These are phyloP conservation scores for Phialocephala subalpina DNA, from an alignment of 2,329 filamentous ascomycete genomes.

Conservation along the genomic window DNA sequence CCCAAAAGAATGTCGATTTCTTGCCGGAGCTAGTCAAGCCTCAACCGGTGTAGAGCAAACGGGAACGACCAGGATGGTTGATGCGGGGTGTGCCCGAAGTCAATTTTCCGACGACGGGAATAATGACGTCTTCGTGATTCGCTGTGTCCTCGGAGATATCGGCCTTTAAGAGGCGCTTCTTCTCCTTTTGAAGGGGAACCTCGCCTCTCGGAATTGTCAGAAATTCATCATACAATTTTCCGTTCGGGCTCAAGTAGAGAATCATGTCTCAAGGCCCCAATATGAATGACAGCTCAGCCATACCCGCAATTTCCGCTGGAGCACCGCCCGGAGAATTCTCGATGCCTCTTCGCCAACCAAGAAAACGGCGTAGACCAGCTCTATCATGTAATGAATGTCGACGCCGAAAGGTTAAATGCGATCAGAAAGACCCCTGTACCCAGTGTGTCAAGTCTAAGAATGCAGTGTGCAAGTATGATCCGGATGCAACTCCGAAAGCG, in stretches of 20 bases:
- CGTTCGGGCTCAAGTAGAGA: background rate
- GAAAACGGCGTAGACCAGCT: slow-evolving; percentile 44
- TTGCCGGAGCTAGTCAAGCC: background rate
- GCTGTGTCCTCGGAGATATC: slow-evolving; percentile 1
- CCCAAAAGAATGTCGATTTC: background rate
- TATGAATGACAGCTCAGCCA: background rate
- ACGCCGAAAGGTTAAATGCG: slow-evolving; percentile 56
- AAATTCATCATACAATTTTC: background rate
- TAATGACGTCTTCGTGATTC: background rate
- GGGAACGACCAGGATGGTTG: slow-evolving; percentile 7
- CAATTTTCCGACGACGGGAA: background rate
- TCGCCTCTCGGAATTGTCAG: background rate
- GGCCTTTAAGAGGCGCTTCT: background rate
- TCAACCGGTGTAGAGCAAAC: background rate
- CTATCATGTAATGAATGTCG: slow-evolving; percentile 54
- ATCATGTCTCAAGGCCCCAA: background rate
- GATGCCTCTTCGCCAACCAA: slow-evolving; percentile 15
- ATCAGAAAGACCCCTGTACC: slow-evolving; percentile 50
- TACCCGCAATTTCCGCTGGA: background rate
- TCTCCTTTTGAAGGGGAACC: background rate
- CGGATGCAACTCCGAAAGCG: slow-evolving; percentile 14
- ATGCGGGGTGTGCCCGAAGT: background rate
- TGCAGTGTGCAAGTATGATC: slow-evolving; percentile 44
- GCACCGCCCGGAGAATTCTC: background rate
- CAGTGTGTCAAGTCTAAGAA: slow-evolving; percentile 46